A percentile compares a stretch with the other conserved stretches of the same genome.
phyloP scores from a whole-genome alignment of 768 basidiomycete species.

The Calocybe cyanea region DNA sequence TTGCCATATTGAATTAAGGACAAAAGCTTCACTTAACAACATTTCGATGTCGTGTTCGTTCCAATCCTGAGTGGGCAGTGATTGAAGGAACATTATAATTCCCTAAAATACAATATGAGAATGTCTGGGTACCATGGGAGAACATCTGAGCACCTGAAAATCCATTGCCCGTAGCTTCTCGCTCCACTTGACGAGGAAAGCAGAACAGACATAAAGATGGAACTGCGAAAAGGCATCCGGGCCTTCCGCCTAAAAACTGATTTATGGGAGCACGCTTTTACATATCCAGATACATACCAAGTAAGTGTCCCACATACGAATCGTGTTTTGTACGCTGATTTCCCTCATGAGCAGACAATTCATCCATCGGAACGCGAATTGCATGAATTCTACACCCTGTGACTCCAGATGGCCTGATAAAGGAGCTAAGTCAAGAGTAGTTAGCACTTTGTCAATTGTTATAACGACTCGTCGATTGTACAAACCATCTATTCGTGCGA shows the following conservation, averaged over 20 bases:
- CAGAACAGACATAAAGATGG: constrained; percentile 96
- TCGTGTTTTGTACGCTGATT: constrained; percentile 93
- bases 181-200: constrained; percentile 95
- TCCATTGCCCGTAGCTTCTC: constrained; percentile 94
- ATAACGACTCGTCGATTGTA: no score
- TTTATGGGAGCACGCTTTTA: no score
- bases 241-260: constrained; percentile 78
- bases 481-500: constrained; percentile 83
- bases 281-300: constrained; percentile 75
- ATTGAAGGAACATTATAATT: constrained; percentile 98
- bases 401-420: constrained; percentile 82
- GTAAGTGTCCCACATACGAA: constrained; percentile 99
- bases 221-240: constrained; percentile 98
- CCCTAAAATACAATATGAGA: constrained; percentile 48
- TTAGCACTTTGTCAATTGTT: no score
- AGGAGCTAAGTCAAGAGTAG: constrained; percentile 57
- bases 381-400: constrained; percentile 98
- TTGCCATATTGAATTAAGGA: constrained; percentile 89
- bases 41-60: constrained; percentile 94
- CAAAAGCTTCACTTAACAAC: constrained; percentile 93
- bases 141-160: constrained; percentile 71
- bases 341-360: constrained; percentile 98
- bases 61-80: constrained; percentile 90
- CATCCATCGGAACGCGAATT: constrained; percentile 99
- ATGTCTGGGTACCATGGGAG: background rate